A percentile compares a stretch with the other conserved stretches of the same genome.
Conservation (phyloP, 768 basidiomycete species). For the Filobasidium floriforme region DNA sequence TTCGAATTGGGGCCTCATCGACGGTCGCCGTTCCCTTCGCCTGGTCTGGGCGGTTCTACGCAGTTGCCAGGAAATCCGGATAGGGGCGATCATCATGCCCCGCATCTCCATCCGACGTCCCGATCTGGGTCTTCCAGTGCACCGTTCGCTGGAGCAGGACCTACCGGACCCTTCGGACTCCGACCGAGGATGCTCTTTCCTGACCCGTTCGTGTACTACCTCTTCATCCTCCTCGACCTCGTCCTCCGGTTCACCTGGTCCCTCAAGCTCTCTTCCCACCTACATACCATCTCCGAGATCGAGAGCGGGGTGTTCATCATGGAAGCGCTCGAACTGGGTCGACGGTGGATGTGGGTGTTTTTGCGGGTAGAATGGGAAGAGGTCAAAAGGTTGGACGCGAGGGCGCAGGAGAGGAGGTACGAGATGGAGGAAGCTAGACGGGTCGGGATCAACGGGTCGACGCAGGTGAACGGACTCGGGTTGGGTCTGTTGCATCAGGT, state of each 20-base stretch:
- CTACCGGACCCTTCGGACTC: conserved; percentile 53
- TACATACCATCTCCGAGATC: conserved; percentile 71
- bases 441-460: neutral
- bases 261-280: conserved; percentile 76
- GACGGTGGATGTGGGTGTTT: conserved; percentile 98
- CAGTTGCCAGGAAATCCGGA: neutral
- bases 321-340: conserved; percentile 76
- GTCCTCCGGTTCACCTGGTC: conserved; percentile 89
- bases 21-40: conserved; percentile 13
- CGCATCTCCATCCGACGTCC: conserved; percentile 1
- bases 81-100: neutral
- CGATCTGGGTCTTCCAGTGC: neutral
- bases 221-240: conserved; percentile 72
- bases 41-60: neutral
- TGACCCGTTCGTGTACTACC: conserved; percentile 68
- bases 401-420: neutral
- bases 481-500: neutral
- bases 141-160: neutral
- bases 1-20: conserved; percentile 16
- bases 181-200: conserved; percentile 70
- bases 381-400: conserved; percentile 52
- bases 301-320: conserved; percentile 78
- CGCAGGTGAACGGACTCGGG: neutral
- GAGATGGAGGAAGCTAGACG: neutral
- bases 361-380: conserved; percentile 94